Evolutionary conservation across 352 stramenopile genomes (phyloP), one percentile per base, ranked within the genome.

Genomic region (Globisporangium camurandrum): DNA sequence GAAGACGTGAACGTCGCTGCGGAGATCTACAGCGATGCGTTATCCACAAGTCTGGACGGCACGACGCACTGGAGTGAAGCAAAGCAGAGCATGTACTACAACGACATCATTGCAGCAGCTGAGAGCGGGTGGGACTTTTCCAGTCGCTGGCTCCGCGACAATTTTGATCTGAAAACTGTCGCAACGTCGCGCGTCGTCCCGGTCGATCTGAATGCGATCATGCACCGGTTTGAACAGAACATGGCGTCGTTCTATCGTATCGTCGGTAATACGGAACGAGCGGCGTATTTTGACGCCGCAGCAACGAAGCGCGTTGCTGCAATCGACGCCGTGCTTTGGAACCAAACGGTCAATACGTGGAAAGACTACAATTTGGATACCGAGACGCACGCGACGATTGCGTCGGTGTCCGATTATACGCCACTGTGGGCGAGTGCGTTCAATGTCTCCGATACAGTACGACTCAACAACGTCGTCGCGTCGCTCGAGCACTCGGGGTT

Each of bases 81-180:
- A 10, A 69, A 82, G 53, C 87, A 88, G 50, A 67, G 70, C 45
- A 66, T 66, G 42, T 90, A 88, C 55, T 96, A 90, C 63, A 85
- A 83, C 41, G 75, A 92, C 54, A 69, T 95, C 33, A 88, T 86
- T 38, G 74, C 76, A 19, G 86, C 78, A 14, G 80, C 86, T 7
- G 86, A 95, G 63, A 93, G 78, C n/a, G 86, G 86, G 1, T 96
- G 86, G 86, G 86, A 96, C 57, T 96, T 96, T 49, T 90, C 72
- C 53, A 93, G 79, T 46, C 78, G 86, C 20, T 96, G 86, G 86
- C 50, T 95, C 10, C 56, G 65, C 33, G 62, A 86, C 37, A 62
- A 66, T 1, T 42, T 56, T 4, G 80, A 86, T 33, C 83, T 92
- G 62, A 79, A 83, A 51, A 75, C 72, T 19, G 88, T 92, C 57